Base-by-base conservation (phyloP, 2,329 filamentous ascomycete genomes). In the Phoma sp. region DNA sequence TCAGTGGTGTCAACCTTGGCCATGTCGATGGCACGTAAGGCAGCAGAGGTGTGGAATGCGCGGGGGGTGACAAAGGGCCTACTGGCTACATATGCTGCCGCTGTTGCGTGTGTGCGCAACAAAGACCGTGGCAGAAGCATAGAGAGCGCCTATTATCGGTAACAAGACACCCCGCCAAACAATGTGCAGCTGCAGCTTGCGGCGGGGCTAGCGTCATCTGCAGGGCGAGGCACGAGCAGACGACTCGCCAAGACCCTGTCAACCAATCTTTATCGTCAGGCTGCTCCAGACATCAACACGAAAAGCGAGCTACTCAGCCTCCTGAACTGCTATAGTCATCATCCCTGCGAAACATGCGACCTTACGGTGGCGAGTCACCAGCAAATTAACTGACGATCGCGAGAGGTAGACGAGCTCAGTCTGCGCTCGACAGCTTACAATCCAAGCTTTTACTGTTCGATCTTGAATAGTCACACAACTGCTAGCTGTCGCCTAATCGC, bases 1-100 rank as follows among this genome's bases (percentile, higher is more conserved):
- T 86, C 82, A 51, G 87, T 86, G 32, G 93, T 97, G 77, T 95
- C 82, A 64, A 96, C 88, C 48, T 84, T 86, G 72, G 86, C 89
- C 90, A 95, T 96, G 31, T 87, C 83, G 76, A 79, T 58, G 40
- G 67, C 60, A 57, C 63, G 58, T 41, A 63, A 60, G 55, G 59
- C 59, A 48, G 66, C 62, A 51, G 71, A 70, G 40, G 63, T 60
- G 65, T 75, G 69, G 49, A 76, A 68, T 21, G 66, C 56, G 67
- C 67, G 63, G 47, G 58, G 43, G 43, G 57, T 44, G 39, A 51
- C 36, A 33, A 19, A 49, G 50, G 35, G 57, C 44, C 57, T 63
- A 57, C 55, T 51, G 43, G 57, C 66, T 64, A 67, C 70, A 72
- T 65, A 62, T 40, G 62, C 61, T 55, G 62, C 50, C 29, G 62